Conservation (phyloP, 2,329 filamentous ascomycete species). For the Penicillium sclerotigenum region DNA sequence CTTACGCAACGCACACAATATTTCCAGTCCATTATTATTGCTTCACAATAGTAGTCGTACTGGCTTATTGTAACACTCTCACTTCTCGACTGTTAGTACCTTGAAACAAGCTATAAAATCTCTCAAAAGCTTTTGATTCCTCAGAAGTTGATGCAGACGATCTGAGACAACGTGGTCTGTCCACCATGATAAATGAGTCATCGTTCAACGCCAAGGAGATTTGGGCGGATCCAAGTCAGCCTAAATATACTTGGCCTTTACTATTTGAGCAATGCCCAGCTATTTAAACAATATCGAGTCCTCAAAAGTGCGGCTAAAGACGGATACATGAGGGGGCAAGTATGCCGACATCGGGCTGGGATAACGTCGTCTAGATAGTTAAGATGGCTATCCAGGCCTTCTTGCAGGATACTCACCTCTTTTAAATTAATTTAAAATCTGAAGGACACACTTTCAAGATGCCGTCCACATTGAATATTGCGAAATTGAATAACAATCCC, state of each 20-base stretch:
- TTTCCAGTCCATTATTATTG: no score
- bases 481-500: conserved; percentile 3
- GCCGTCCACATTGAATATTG: background rate
- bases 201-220: background rate
- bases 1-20: no score
- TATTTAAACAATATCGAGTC: background rate
- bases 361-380: background rate
- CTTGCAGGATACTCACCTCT: background rate
- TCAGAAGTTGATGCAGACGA: background rate
- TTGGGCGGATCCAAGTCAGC: background rate
- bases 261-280: background rate
- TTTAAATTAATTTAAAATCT: background rate
- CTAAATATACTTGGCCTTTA: background rate
- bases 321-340: background rate
- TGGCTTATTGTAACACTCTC: no score
- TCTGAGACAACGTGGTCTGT: background rate
- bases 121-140: background rate
- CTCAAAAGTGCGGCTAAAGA: background rate
- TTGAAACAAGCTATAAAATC: background rate
- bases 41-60: no score
- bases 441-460: background rate
- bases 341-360: background rate
- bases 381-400: background rate
- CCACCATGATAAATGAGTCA: background rate
- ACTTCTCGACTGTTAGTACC: background rate